Conservation (phyloP, 768 basidiomycete species). For the Podaxis sp. region DNA sequence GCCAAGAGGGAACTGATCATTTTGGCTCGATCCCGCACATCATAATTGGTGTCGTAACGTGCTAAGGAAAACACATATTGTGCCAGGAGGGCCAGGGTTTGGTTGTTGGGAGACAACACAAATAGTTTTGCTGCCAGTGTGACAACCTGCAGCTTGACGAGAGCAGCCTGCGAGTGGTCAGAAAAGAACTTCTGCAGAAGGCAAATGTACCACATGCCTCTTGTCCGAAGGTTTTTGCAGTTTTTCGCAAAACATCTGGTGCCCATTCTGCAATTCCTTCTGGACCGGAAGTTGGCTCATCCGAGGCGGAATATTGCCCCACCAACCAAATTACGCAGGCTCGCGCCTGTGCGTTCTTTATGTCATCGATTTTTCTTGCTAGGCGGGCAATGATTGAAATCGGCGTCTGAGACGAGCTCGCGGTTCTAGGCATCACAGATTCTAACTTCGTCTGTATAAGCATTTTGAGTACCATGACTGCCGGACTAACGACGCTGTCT, state of each 20-base stretch:
- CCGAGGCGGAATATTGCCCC: conserved; percentile 70
- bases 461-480: conserved; percentile 81
- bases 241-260: conserved; percentile 84
- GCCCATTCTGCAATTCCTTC: conserved; percentile 74
- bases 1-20: conserved; percentile 68
- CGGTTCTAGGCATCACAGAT: conserved; percentile 21
- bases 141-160: conserved; percentile 80
- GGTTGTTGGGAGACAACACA: conserved; percentile 56
- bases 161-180: conserved; percentile 35
- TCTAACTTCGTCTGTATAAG: conserved; percentile 70
- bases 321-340: conserved; percentile 93
- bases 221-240: conserved; percentile 62
- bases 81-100: conserved; percentile 47
- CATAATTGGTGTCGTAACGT: conserved; percentile 83
- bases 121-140: conserved; percentile 86
- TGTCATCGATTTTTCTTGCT: conserved; percentile 72
- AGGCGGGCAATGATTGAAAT: conserved; percentile 74
- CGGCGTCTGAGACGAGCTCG: conserved; percentile 34
- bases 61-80: conserved; percentile 81
- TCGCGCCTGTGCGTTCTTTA: conserved; percentile 73
- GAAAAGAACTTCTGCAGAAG: neutral
- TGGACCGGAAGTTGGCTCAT: conserved; percentile 29
- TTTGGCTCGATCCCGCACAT: conserved; percentile 86
- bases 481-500: conserved; percentile 77
- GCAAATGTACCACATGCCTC: conserved; percentile 48